phyloP scores from a whole-genome alignment of 331 rosid species.

The Spiraea crenata region DNA sequence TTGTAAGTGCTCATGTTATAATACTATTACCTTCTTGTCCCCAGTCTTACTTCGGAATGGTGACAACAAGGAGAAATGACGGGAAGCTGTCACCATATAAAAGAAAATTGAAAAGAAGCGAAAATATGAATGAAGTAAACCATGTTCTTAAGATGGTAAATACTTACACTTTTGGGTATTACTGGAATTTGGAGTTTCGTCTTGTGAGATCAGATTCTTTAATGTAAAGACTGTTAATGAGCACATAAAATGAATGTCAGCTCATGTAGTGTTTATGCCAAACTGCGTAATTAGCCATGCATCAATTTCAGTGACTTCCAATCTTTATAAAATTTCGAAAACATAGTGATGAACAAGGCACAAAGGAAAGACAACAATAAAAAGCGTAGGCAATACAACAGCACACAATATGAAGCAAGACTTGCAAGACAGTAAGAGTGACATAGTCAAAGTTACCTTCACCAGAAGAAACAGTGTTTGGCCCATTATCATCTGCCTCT shows the following conservation, averaged over 20 bases:
- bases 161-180: conserved; percentile 73
- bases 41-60: conserved; percentile 84
- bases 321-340: background rate
- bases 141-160: conserved; percentile 12
- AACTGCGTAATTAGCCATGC: no score
- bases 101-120: conserved; percentile 12
- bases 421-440: no score
- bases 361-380: no score
- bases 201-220: conserved; percentile 88
- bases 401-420: background rate
- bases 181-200: conserved; percentile 66
- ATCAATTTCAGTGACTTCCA: background rate
- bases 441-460: conserved; percentile 59
- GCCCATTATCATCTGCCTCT: conserved; percentile 61
- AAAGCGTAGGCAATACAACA: background rate
- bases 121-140: conserved; percentile 11
- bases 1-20: conserved; percentile 27
- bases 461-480: conserved; percentile 34
- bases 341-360: background rate
- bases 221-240: conserved; percentile 58
- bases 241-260: conserved; percentile 31
- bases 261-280: background rate
- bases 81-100: conserved; percentile 61
- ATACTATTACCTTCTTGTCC: conserved; percentile 63
- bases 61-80: conserved; percentile 82